phyloP scores from a whole-genome alignment of 2,329 filamentous ascomycete species.

The Apiospora marii region DNA sequence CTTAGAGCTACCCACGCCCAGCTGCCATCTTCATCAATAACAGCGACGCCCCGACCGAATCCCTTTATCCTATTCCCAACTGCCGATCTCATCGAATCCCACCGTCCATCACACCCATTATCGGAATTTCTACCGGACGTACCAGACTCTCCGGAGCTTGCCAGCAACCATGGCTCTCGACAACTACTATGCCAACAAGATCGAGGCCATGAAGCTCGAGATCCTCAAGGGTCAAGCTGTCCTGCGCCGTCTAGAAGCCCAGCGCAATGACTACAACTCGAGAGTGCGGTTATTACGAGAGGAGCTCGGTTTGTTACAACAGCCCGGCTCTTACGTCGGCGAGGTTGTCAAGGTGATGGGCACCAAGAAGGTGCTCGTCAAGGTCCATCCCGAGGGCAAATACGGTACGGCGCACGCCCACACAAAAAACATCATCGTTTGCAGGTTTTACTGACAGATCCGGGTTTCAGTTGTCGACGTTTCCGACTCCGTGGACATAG shows the following conservation, averaged over 20 bases:
- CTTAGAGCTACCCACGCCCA: background rate
- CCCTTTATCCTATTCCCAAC: background rate
- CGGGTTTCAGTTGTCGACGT: constrained; percentile 83
- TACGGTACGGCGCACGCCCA: constrained; percentile 72
- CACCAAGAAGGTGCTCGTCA: constrained; percentile 98
- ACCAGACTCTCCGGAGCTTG: constrained; percentile 31
- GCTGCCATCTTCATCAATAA: constrained; percentile 1
- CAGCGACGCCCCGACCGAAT: background rate
- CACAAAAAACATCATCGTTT: background rate
- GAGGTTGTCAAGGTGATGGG: constrained; percentile 99
- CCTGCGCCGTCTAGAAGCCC: constrained; percentile 91
- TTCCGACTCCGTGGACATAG: constrained; percentile 90
- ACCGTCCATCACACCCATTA: background rate
- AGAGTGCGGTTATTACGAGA: constrained; percentile 92
- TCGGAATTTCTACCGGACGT: background rate
- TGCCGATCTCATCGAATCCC: background rate
- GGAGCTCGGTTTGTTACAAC: constrained; percentile 93
- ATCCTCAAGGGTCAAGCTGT: constrained; percentile 99
- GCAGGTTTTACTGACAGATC: constrained; percentile 33
- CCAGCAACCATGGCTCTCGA: constrained; percentile 90
- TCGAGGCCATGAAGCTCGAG: constrained; percentile 99
- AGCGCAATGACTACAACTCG: constrained; percentile 99
- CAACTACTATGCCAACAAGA: constrained; percentile 99
- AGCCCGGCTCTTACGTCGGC: constrained; percentile 96
- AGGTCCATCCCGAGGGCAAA: constrained; percentile 99